phyloP scores from a whole-genome alignment of 176 grass and related monocot species.

The Zizania latifolia region DNA sequence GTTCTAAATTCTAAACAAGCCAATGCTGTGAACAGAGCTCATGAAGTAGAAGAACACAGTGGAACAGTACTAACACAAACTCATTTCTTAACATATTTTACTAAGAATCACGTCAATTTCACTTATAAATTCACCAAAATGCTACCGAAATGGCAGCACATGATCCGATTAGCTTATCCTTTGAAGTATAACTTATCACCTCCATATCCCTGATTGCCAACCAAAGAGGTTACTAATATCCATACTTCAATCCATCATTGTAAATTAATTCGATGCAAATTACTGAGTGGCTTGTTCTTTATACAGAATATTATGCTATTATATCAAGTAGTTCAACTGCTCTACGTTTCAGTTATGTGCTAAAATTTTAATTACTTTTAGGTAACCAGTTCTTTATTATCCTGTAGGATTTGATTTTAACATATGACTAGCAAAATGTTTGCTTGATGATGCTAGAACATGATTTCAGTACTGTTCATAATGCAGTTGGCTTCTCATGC shows the following conservation, averaged over 20 bases:
- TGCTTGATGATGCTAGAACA: slow-evolving; percentile 36
- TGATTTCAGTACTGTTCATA: slow-evolving; percentile 46
- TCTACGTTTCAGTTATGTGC: not conserved
- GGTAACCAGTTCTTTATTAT: too few species aligned
- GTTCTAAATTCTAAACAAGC: not conserved
- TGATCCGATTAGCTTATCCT: not conserved
- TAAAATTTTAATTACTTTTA: too few species aligned
- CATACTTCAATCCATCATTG: not conserved
- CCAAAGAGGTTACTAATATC: not conserved
- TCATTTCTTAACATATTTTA: not conserved
- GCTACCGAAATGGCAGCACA: not conserved
- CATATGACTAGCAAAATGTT: slow-evolving; percentile 23
- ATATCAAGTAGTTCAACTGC: not conserved
- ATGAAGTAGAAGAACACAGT: not conserved
- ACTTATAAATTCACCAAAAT: not conserved
- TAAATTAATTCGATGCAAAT: slow-evolving; percentile 9
- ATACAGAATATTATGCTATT: not conserved
- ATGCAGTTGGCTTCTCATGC: slow-evolving; percentile 65
- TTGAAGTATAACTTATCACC: not conserved
- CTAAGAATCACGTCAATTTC: too few species aligned
- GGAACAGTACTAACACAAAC: not conserved
- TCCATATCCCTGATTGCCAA: too few species aligned
- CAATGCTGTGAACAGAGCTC: not conserved
- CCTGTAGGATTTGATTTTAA: too few species aligned
- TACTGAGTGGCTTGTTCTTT: not conserved